Percentiles rank a stretch among this genome's conserved stretches.
These are phyloP conservation scores for Gaeumannomyces sp. DNA, from an alignment of 2,329 filamentous ascomycete species.

Conservation along the genomic window DNA sequence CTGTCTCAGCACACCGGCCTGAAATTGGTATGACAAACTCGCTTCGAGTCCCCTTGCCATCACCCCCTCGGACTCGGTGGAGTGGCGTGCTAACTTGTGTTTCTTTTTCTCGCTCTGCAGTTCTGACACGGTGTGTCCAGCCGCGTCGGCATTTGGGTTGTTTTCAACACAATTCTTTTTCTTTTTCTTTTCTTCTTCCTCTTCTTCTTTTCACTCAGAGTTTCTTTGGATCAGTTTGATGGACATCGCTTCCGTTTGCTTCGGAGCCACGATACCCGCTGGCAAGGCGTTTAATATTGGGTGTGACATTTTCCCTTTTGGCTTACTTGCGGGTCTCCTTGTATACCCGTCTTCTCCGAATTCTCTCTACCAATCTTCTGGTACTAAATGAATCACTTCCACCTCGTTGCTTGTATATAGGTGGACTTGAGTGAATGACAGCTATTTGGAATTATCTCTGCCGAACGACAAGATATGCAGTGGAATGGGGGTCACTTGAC, in stretches of 20 bases:
- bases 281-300: neutral
- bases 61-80: neutral
- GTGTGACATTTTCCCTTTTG: neutral
- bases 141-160: neutral
- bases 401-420: neutral
- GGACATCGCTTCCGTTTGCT: no score
- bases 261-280: neutral
- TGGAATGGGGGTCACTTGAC: neutral
- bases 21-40: slow-evolving; percentile 46
- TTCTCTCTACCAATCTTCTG: neutral
- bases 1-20: slow-evolving; percentile 59
- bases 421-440: neutral
- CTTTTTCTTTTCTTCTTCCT: neutral
- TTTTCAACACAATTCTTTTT: neutral
- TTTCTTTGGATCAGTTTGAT: neutral
- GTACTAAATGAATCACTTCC: neutral
- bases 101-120: neutral
- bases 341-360: neutral
- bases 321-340: neutral
- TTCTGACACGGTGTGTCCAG: neutral
- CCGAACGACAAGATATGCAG: neutral
- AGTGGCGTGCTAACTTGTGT: neutral
- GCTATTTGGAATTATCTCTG: neutral
- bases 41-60: neutral
- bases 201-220: neutral